Evolutionary conservation across 1,284 basidiomycete species (phyloP).

Genomic region (Marasmius tenuissimus): DNA sequence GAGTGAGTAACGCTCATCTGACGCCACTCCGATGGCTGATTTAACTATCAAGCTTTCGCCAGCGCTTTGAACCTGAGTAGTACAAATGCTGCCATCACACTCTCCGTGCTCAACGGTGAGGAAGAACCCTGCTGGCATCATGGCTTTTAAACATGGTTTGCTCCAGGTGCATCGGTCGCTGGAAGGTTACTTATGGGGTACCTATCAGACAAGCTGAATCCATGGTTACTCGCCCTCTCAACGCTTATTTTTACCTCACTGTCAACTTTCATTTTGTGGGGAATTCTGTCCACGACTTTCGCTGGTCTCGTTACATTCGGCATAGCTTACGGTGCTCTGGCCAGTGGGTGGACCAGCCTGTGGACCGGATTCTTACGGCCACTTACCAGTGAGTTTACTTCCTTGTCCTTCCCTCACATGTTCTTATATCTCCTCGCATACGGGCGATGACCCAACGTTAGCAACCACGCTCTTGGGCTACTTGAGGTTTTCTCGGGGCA

Average conservation of each 20-base stretch:
- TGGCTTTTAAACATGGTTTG: constrained; percentile 2
- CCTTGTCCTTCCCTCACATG: neutral
- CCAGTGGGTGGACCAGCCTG: constrained; percentile 36
- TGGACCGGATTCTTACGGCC: constrained; percentile 33
- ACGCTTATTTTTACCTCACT: constrained; percentile 29
- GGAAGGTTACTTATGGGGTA: constrained; percentile 33
- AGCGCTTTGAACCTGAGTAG: constrained; percentile 25
- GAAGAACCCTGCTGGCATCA: constrained; percentile 2
- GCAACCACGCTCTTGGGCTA: constrained; percentile 36
- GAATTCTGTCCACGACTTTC: constrained; percentile 32
- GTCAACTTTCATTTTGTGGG: constrained; percentile 39
- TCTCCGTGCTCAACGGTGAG: constrained; percentile 30
- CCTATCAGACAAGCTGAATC: constrained; percentile 34
- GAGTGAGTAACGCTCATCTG: constrained; percentile 20
- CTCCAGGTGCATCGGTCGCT: constrained; percentile 27
- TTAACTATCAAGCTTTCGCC: constrained; percentile 27
- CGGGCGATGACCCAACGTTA: constrained; percentile 36
- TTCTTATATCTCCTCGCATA: neutral
- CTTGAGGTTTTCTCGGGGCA: constrained; percentile 35
- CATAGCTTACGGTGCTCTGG: constrained; percentile 32
- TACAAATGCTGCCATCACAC: constrained; percentile 24
- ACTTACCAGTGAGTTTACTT: constrained; percentile 25
- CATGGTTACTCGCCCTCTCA: constrained; percentile 32
- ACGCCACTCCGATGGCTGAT: neutral
- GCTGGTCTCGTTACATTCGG: constrained; percentile 33